These are phyloP conservation scores for Diversispora eburnea DNA, from an alignment of 192 early-diverging fungal species.

Conservation along the genomic window DNA sequence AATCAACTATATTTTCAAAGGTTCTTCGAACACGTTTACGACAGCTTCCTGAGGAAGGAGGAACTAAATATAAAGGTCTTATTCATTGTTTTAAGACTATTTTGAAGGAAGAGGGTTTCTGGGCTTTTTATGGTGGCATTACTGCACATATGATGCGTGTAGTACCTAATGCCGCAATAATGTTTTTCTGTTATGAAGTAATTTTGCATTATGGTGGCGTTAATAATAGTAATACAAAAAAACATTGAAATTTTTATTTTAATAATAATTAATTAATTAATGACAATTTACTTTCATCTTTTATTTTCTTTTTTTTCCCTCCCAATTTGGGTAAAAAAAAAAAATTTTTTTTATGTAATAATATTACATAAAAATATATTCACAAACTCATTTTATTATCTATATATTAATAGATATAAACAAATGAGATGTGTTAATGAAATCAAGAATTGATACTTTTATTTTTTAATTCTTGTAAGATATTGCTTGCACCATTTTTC, in stretches of 20 bases:
- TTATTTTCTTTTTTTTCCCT: no score
- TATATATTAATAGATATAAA: neutral
- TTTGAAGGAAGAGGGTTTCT: constrained; percentile 75
- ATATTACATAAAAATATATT: no score
- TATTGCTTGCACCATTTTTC: constrained; percentile 40
- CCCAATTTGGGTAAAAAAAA: no score
- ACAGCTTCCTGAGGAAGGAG: constrained; percentile 71
- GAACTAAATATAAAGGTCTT: constrained; percentile 75
- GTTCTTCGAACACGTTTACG: constrained; percentile 79
- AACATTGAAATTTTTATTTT: neutral
- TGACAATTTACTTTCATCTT: no score
- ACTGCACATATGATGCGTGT: constrained; percentile 91
- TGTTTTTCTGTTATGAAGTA: constrained; percentile 86
- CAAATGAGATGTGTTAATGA: neutral
- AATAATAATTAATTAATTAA: no score
- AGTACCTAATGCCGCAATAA: constrained; percentile 93
- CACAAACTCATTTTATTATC: no score
- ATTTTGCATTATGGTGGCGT: constrained; percentile 49
- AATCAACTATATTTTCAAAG: constrained; percentile 17
- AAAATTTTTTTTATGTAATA: no score
- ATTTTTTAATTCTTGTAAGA: constrained; percentile 26
- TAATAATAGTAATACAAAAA: neutral
- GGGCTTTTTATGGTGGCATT: constrained; percentile 92
- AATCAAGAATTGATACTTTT: no score
- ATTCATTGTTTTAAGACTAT: constrained; percentile 53